Base-by-base conservation (phyloP, 371 early-diverging fungal species). In the Mucor sp. region DNA sequence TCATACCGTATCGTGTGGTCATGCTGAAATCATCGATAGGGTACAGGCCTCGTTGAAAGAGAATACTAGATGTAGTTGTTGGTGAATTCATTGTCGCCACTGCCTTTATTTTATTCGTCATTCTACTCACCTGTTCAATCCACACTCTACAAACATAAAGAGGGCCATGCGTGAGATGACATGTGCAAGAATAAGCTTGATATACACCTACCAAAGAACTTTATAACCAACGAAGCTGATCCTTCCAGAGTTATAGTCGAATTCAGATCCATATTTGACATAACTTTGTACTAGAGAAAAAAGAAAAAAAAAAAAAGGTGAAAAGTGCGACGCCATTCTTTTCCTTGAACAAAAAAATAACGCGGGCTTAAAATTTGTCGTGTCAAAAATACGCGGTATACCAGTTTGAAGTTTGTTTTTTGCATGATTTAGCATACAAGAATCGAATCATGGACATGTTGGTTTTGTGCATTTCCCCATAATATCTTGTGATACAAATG, bases 11-110 rank as follows among this genome's bases (percentile, higher is more conserved):
- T 69, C 92, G 91, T 67, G 92, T 90, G 35, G 81, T 82, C 71
- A 89, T 76, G 53, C 86, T 88, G 73, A 97, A 97, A 68, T 94
- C 93, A 65, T 95, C 95, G 6, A 89, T 80, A 15, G 95, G 92
- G 68, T 96, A 96, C 15, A 97, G 70, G 8, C 93, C 96, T 28
- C 97, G 90, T 72, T 96, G 96, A 71, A 89, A 96, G 23, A 96
- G 84, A 21, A 97, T 94, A 73, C 92, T 93, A 63, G 14, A 8
- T 43, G 7, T 21, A 62, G 30, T 33, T 15, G 7, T 27, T 43
- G 27, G 25, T 21, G n/a, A 39, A 50, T 43, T 25, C 55, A 25
- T 43, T 39, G 41, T 47, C 17, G 23, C 15, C 6, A 30, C 25
- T 66, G 33, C 1, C 14, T 6, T 23, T 58, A 17, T 19, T 1